A percentile compares a stretch with the other conserved stretches of the same genome.
Conservation (phyloP, 768 basidiomycete species). For the Paxillus involutus region DNA sequence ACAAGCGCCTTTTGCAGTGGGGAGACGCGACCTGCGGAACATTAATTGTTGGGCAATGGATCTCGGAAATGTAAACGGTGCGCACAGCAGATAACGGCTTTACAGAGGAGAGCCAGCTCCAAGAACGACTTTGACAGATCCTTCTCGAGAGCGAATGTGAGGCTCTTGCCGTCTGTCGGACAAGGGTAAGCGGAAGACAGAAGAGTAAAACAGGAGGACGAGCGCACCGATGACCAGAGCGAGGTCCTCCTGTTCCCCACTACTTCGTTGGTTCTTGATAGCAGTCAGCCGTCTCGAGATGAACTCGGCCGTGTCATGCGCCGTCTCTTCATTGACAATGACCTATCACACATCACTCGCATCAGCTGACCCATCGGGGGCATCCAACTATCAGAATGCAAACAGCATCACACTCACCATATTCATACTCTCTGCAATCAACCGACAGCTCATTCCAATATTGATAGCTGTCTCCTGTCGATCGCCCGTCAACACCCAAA, state of each 20-base stretch:
- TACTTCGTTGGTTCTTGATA: conserved; percentile 88
- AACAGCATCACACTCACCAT: conserved; percentile 47
- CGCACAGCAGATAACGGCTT: conserved; percentile 96
- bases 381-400: no score
- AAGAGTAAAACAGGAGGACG: neutral
- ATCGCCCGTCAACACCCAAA: conserved; percentile 98
- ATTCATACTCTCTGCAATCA: conserved; percentile 99
- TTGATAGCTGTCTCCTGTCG: conserved; percentile 99
- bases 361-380: neutral
- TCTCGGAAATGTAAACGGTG: conserved; percentile 1
- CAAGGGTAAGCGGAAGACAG: neutral
- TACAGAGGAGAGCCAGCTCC: conserved; percentile 96
- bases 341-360: conserved; percentile 49
- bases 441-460: conserved; percentile 94
- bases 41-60: no score
- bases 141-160: conserved; percentile 92
- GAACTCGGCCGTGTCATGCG: conserved; percentile 81
- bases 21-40: conserved; percentile 81
- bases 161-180: conserved; percentile 84
- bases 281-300: conserved; percentile 85
- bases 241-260: conserved; percentile 92
- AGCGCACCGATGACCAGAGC: conserved; percentile 87
- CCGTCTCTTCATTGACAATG: conserved; percentile 88
- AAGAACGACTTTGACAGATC: conserved; percentile 86
- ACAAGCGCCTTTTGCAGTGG: conserved; percentile 97